Evolutionary conservation across 768 basidiomycete species (phyloP).

Genomic region (Rhodotorula graminis): DNA sequence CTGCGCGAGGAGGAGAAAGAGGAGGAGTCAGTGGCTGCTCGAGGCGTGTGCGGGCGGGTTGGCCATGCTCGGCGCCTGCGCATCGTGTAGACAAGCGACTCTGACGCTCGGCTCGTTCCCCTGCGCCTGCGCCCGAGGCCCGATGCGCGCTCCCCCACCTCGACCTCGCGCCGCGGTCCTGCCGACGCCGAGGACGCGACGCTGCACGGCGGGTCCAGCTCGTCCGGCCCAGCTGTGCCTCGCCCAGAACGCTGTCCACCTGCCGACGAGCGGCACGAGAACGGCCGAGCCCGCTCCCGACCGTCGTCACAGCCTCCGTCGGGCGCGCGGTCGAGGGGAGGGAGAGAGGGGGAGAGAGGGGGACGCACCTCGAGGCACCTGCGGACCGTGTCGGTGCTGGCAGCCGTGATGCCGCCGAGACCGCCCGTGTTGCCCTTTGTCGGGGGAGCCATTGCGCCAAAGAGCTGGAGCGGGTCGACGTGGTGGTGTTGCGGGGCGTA

Average conservation of each 20-base stretch:
- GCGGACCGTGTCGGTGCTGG: slow-evolving; percentile 13
- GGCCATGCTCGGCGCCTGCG: no score
- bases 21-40: background rate
- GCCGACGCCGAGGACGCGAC: no score
- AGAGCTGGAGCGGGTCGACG: slow-evolving; percentile 13
- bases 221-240: no score
- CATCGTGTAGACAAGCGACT: no score
- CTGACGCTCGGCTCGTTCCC: no score
- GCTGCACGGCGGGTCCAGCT: rapidly evolving
- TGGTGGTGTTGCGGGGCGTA: slow-evolving; percentile 13
- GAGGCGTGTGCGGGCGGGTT: no score
- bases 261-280: no score
- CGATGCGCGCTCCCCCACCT: no score
- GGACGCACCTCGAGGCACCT: slow-evolving; percentile 23
- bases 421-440: slow-evolving; percentile 5
- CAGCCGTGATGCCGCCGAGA: slow-evolving; percentile 18
- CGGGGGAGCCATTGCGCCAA: slow-evolving; percentile 16
- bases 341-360: background rate
- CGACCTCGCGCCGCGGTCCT: no score
- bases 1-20: background rate
- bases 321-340: background rate
- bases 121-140: no score
- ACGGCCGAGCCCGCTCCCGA: no score
- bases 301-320: background rate
- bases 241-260: no score